Evolutionary conservation across 768 basidiomycete genomes (phyloP).

Genomic region (Psilocybe azurescens): DNA sequence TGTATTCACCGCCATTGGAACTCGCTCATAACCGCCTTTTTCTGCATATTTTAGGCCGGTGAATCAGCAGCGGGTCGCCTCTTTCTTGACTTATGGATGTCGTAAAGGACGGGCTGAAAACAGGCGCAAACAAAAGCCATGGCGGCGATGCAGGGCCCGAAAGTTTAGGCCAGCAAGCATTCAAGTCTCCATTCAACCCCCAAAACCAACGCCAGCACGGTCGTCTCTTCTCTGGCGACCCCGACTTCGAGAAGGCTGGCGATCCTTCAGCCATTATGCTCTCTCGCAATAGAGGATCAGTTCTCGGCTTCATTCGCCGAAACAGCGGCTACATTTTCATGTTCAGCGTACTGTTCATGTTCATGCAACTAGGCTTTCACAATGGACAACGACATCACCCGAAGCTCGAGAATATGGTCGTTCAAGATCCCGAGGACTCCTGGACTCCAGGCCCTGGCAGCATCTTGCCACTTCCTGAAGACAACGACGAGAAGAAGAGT

Average conservation of each 20-base stretch:
- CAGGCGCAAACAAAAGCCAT: conserved; percentile 12
- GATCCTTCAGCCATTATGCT: conserved; percentile 20
- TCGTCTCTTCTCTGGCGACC: background rate
- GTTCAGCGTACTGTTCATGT: conserved; percentile 46
- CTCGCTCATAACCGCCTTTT: background rate
- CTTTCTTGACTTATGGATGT: conserved; percentile 3
- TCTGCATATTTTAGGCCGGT: background rate
- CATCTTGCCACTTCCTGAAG: conserved; percentile 19
- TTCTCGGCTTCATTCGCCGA: conserved; percentile 23
- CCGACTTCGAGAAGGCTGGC: conserved; percentile 8
- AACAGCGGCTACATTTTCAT: conserved; percentile 48
- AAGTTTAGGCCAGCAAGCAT: conserved; percentile 12
- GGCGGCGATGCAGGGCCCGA: conserved; percentile 5
- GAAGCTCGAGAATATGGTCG: conserved; percentile 21
- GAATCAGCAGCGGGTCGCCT: background rate
- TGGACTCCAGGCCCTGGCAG: conserved; percentile 25
- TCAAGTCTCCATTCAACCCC: conserved; percentile 9
- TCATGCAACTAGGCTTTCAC: conserved; percentile 56
- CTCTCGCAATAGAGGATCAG: conserved; percentile 22
- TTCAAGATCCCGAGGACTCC: conserved; percentile 23
- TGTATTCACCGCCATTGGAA: background rate
- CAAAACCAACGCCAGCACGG: background rate
- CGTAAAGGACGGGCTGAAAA: conserved; percentile 8
- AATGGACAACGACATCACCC: conserved; percentile 37
- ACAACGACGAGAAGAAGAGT: conserved; percentile 24